phyloP scores from a whole-genome alignment of 1,284 basidiomycete species.

The Thecaphora thlaspeos region DNA sequence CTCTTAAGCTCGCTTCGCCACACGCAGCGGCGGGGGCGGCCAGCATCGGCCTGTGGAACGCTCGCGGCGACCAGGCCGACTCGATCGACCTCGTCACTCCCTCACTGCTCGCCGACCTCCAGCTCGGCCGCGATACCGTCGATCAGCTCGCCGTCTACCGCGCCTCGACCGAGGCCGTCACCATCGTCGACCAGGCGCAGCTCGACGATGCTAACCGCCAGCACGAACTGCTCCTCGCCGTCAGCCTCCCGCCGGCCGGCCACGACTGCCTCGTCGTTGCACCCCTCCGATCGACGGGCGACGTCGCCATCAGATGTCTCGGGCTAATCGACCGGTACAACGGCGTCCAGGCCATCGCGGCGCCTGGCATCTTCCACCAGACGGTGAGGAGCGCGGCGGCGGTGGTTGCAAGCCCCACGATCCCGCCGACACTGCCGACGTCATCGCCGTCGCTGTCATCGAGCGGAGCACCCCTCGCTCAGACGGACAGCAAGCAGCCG shows the following conservation, averaged over 20 bases:
- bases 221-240: not conserved
- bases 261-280: not conserved
- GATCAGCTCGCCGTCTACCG: not conserved
- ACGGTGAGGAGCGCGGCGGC: too few relatives aligned
- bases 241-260: not conserved
- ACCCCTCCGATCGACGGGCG: not conserved
- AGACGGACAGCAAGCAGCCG: too few relatives aligned
- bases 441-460: too few relatives aligned
- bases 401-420: too few relatives aligned
- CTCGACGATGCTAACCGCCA: not conserved
- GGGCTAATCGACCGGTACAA: not conserved
- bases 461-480: too few relatives aligned
- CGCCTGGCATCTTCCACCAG: not conserved
- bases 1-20: conserved; percentile 14
- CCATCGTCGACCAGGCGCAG: not conserved
- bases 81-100: not conserved
- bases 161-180: not conserved
- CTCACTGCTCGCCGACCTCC: not conserved
- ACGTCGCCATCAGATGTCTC: not conserved
- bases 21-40: conserved; percentile 10
- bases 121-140: not conserved
- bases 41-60: conserved; percentile 21
- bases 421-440: too few relatives aligned
- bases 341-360: not conserved
- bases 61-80: conserved; percentile 6